Base-by-base conservation (phyloP, 352 stramenopile species). In the Phytophthora foliorum region DNA sequence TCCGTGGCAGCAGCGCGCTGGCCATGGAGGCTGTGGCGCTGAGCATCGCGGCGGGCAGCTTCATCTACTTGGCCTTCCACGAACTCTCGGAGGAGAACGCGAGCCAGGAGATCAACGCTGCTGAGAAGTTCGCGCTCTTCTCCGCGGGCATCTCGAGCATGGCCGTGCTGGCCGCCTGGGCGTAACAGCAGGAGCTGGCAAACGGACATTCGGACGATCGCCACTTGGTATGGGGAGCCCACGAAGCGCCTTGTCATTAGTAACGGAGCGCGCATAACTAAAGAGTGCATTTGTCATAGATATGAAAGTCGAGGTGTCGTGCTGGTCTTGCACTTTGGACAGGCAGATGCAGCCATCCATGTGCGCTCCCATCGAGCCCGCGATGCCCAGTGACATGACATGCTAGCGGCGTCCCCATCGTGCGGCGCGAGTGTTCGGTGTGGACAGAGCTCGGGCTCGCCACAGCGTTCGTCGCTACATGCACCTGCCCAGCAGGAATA, bases 41-140 rank as follows among this genome's bases (percentile, higher is more conserved):
- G 39, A 81, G 80, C 50, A 69, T 90, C 39, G 83, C 79, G 24
- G 88, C 81, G 2, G 78, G 81, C 6, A 85, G 77, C 59, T 92
- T 90, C 60, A 87, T 92, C 55, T 92, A 92, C 65, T 63, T 90
- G 31, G 77, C 80, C 9, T 89, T 92, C 59, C 78, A 90, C 57
- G 81, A 90, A 46, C 72, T 91, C 48, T 88, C 80, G 31, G 81
- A 92, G 50, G 75, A 92, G 36, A 73, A 80, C 17, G 73, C 69
- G 1, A 64, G 72, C 0, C 70, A 84, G 24, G 79, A 83, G 55
- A 74, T 69, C 27, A 56, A 76, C 46, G 55, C 72, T 13, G 21
- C 63, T 13, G 76, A 87, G 63, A 91, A 91, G 67, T 55, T 89
- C 22, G 25, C 69, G 38, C 80, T 91, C 27, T 91, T 91, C 49